Evolutionary conservation across 768 basidiomycete genomes (phyloP), one percentile per base, ranked within the genome.

Genomic region (Tephrocybe sp.): DNA sequence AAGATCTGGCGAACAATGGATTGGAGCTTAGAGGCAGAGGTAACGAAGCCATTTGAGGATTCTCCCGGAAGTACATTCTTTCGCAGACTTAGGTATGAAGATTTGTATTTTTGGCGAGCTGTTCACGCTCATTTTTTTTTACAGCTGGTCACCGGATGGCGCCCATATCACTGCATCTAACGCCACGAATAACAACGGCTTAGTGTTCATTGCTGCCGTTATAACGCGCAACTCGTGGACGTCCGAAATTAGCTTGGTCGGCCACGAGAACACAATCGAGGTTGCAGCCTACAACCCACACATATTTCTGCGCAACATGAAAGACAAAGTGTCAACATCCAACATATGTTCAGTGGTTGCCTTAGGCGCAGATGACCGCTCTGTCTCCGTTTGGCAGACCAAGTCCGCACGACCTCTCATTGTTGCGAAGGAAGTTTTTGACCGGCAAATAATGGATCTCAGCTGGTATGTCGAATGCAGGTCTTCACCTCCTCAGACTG

Each of bases 101-200:
- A 15, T 17, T 41, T 1, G 24, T 17, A 8, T 25, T 49, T 21
- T 45, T 18, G 17, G 18, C 3, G 25, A 15, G 43, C 18, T 42
- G 26, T 44, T 28, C 18, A 28, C 45, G 11, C 20, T 45, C 20
- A 32, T 10, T 4, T 20, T 25, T 17, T 51, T 10, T 55, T 6
- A 3, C 54, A 97, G 95, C 60, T 99, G 97, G 97, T 98, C 95
- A 0, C 97, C 97, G 2, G 97, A 98, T 63, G 97, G 97, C n/a
- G 91, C 96, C 2, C 93, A 97, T 64, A 93, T 99, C 53, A 97
- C 94, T 3, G 92, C 95, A 1, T 96, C 96, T 1, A 98, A 98
- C 63, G 93, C 95, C 1, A 98, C 94, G 45, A 98, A 98, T 66
- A 92, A 91, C 60, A 86, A 88, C 57, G 95, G 95, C 17, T 94